Evolutionary conservation across 345 rosid genomes (phyloP).

Genomic region (Cardiospermum halicacabum): DNA sequence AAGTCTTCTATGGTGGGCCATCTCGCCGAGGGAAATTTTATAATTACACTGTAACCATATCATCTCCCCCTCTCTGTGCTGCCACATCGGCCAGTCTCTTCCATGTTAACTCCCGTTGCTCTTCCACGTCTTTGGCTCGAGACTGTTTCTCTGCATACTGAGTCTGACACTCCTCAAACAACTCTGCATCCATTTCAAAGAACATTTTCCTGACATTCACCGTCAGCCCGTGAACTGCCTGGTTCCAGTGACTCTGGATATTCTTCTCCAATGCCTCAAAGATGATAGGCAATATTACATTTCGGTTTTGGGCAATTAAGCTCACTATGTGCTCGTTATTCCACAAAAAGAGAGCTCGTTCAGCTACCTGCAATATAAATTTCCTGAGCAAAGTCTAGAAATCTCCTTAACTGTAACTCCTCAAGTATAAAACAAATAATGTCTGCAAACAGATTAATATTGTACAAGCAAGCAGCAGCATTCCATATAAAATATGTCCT

Average conservation of each 20-base stretch:
- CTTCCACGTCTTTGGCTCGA: slow-evolving; percentile 52
- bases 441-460: neutral
- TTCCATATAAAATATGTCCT: neutral
- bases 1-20: slow-evolving; percentile 12
- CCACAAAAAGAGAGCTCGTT: slow-evolving; percentile 87
- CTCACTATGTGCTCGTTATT: slow-evolving; percentile 81
- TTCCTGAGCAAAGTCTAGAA: slow-evolving; percentile 12
- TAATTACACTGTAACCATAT: slow-evolving; percentile 47
- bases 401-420: neutral
- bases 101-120: slow-evolving; percentile 69
- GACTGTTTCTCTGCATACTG: slow-evolving; percentile 60
- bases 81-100: slow-evolving; percentile 71
- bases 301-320: slow-evolving; percentile 68
- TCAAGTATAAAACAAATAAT: neutral
- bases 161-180: slow-evolving; percentile 72
- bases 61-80: slow-evolving; percentile 43
- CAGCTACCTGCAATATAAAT: slow-evolving; percentile 66
- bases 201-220: slow-evolving; percentile 75
- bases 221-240: slow-evolving; percentile 80
- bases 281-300: slow-evolving; percentile 62
- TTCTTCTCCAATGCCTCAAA: slow-evolving; percentile 78
- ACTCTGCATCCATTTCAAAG: slow-evolving; percentile 74
- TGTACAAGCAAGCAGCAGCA: neutral
- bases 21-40: slow-evolving; percentile 5
- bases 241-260: slow-evolving; percentile 75